Percentiles rank a stretch among this genome's conserved stretches.
phyloP scores from a whole-genome alignment of 176 grass and related monocot genomes.

The Pharus latifolius region DNA sequence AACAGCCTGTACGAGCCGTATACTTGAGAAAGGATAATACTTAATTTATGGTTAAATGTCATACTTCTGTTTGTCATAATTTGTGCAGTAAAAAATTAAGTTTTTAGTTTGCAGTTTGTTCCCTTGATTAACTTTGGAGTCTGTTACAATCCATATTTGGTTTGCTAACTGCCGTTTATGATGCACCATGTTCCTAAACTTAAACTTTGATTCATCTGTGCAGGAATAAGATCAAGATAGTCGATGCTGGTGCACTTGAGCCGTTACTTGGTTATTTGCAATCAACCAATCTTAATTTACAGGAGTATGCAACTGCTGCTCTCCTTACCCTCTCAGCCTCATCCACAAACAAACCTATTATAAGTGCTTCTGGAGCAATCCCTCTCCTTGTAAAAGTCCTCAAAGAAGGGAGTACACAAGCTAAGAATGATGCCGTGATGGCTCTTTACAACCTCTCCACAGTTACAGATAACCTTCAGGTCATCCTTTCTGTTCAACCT shows the following conservation, averaged over 20 bases:
- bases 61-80: not conserved
- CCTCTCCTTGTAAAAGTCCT: constrained; percentile 73
- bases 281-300: constrained; percentile 54
- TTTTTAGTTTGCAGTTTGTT: not conserved
- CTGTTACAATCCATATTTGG: not conserved
- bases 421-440: constrained; percentile 66
- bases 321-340: constrained; percentile 88
- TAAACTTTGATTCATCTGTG: constrained; percentile 4
- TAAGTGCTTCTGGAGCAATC: constrained; percentile 58
- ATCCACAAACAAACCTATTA: constrained; percentile 49
- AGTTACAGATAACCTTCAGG: constrained; percentile 39
- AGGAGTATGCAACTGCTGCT: constrained; percentile 81
- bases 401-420: constrained; percentile 65
- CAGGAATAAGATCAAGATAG: constrained; percentile 91
- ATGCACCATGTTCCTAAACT: constrained; percentile 9
- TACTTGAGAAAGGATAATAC: not conserved
- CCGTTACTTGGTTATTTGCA: constrained; percentile 61
- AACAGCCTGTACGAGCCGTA: not conserved
- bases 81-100: not conserved
- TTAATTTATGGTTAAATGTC: not conserved
- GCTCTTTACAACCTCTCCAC: constrained; percentile 92
- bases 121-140: not conserved
- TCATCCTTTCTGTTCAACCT: constrained; percentile 55
- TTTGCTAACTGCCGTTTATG: not conserved
- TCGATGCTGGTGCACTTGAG: constrained; percentile 59